These are phyloP conservation scores for Xylaria telfairii DNA, from an alignment of 495 filamentous ascomycete genomes.

Conservation along the genomic window DNA sequence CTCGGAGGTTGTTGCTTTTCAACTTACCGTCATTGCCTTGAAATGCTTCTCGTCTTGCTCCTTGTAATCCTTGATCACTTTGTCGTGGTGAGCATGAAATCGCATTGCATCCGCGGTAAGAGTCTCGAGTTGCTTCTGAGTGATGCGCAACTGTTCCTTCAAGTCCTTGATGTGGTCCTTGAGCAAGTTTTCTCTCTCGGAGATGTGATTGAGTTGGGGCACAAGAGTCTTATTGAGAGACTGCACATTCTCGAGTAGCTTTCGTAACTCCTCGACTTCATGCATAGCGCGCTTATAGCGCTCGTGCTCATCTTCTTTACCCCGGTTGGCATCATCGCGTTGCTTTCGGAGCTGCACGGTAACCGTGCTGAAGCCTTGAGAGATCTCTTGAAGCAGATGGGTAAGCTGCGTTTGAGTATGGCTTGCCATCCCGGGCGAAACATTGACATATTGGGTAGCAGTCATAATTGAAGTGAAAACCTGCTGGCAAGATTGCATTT, in stretches of 20 bases:
- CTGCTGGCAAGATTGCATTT: conserved; percentile 14
- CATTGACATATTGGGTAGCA: conserved; percentile 26
- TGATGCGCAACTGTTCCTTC: conserved; percentile 15
- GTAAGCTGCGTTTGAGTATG: conserved; percentile 12
- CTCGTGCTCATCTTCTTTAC: conserved; percentile 25
- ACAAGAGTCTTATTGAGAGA: conserved; percentile 8
- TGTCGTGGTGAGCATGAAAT: conserved; percentile 23
- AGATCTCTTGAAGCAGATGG: conserved; percentile 19
- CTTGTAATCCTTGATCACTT: conserved; percentile 24
- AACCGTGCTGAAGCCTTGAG: conserved; percentile 19
- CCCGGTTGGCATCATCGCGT: conserved; percentile 18
- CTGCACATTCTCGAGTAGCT: conserved; percentile 14
- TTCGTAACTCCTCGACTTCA: conserved; percentile 10
- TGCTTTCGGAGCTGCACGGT: conserved; percentile 19
- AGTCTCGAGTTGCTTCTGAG: conserved; percentile 13
- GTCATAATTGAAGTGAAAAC: conserved; percentile 25
- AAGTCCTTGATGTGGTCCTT: conserved; percentile 24
- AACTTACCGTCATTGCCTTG: conserved; percentile 24
- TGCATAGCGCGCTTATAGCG: conserved; percentile 21
- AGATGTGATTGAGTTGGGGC: conserved; percentile 10
- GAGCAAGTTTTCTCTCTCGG: conserved; percentile 16
- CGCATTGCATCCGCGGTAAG: conserved; percentile 6
- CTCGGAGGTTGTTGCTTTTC: not conserved
- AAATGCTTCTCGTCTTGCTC: conserved; percentile 23
- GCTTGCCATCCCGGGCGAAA: conserved; percentile 18